phyloP scores from a whole-genome alignment of 495 filamentous ascomycete genomes.

The Xylaria palmicola region DNA sequence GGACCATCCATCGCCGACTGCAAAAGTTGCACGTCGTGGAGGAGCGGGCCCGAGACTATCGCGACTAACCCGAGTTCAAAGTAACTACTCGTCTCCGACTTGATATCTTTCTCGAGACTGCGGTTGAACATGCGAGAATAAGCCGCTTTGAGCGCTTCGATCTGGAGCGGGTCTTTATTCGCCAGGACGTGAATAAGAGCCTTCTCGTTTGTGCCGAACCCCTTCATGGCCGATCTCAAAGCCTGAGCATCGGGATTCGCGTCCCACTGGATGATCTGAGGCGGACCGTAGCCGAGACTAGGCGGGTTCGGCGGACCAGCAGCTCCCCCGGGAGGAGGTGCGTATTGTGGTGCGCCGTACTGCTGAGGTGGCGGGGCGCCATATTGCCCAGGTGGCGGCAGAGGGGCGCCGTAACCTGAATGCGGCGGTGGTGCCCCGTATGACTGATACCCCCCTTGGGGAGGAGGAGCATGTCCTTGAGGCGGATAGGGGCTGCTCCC shows the following conservation, averaged over 20 bases:
- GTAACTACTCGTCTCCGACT: conserved; percentile 72
- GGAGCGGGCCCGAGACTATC: conserved; percentile 73
- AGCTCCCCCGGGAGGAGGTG: conserved; percentile 17
- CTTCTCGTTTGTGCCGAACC: conserved; percentile 84
- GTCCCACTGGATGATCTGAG: conserved; percentile 63
- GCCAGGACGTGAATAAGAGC: conserved; percentile 65
- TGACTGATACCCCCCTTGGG: conserved; percentile 26
- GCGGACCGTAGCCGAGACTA: conserved; percentile 61
- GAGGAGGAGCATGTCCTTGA: conserved; percentile 26
- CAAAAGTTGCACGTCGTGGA: conserved; percentile 64
- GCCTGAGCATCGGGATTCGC: conserved; percentile 63
- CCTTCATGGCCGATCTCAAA: conserved; percentile 83
- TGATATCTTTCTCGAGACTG: conserved; percentile 69
- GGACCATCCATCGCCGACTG: conserved; percentile 68
- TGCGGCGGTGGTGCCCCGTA: conserved; percentile 35
- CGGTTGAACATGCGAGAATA: conserved; percentile 62
- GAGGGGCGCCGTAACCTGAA: conserved; percentile 36
- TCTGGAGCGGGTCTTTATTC: conserved; percentile 68
- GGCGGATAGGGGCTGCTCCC: conserved; percentile 24
- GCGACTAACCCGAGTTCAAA: conserved; percentile 68
- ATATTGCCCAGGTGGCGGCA: conserved; percentile 39
- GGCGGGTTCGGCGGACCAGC: conserved; percentile 51
- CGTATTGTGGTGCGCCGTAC: conserved; percentile 28
- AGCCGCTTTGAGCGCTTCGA: conserved; percentile 64
- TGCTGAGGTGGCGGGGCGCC: conserved; percentile 41